Conservation (phyloP, 805 yeast genomes). For the Yarrowia divulgata region DNA sequence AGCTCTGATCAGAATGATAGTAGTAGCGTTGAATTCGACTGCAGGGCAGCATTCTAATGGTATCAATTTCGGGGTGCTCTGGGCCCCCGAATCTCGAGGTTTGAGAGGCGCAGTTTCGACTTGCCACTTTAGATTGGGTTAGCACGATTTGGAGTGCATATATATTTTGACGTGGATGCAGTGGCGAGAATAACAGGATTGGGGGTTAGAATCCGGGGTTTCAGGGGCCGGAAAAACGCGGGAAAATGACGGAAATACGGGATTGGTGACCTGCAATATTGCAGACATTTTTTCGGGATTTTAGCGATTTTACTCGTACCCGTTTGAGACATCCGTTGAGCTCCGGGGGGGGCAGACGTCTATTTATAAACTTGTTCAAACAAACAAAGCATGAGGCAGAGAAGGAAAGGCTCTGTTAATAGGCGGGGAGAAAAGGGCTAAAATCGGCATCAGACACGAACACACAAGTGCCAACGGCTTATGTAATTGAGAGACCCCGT, state of each 20-base stretch:
- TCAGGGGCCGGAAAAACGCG: no score
- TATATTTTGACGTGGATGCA: conserved; percentile 22
- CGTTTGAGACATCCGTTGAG: neutral
- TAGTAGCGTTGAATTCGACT: neutral
- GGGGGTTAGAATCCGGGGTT: neutral
- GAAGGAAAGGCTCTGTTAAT: conserved; percentile 15
- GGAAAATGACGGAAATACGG: no score
- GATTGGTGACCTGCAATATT: neutral
- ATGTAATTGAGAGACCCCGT: neutral
- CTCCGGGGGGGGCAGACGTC: neutral
- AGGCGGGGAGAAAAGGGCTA: conserved; percentile 8
- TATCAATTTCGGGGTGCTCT: neutral
- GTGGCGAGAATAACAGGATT: conserved; percentile 7
- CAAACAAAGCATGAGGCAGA: conserved; percentile 24
- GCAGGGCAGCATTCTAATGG: conserved; percentile 8
- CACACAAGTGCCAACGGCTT: neutral
- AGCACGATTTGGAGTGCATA: neutral
- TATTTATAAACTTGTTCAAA: neutral
- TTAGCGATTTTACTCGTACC: neutral
- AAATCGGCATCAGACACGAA: neutral
- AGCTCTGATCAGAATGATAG: neutral
- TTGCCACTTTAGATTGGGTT: conserved; percentile 22
- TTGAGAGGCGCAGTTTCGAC: conserved; percentile 23
- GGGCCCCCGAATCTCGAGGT: neutral
- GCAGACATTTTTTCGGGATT: neutral